A percentile compares a stretch with the other conserved stretches of the same genome.
phyloP scores from a whole-genome alignment of 345 rosid genomes.

The Dovyalis caffra region DNA sequence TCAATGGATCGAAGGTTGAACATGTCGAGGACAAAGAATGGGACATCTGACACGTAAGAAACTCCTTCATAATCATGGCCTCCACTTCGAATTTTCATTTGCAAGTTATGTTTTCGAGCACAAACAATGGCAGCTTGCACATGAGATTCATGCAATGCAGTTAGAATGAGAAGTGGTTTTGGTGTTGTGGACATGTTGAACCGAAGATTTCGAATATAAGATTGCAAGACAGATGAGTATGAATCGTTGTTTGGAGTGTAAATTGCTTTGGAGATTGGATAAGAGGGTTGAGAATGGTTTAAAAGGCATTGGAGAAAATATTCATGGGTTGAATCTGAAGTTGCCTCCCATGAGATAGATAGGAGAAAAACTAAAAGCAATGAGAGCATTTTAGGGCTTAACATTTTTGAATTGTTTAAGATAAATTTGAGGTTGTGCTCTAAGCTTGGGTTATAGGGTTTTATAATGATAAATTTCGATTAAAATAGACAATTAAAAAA shows the following conservation, averaged over 20 bases:
- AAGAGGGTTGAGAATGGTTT: slow-evolving; percentile 14
- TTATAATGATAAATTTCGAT: not conserved
- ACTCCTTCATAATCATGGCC: slow-evolving; percentile 10
- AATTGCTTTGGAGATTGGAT: slow-evolving; percentile 17
- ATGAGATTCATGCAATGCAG: slow-evolving; percentile 4
- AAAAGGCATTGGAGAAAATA: slow-evolving; percentile 19
- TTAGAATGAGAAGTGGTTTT: slow-evolving; percentile 3
- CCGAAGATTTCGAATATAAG: slow-evolving; percentile 10
- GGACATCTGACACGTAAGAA: slow-evolving; percentile 1
- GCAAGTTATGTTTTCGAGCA: not conserved
- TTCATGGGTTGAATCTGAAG: not conserved
- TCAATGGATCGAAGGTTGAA: slow-evolving; percentile 4
- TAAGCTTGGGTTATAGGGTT: not conserved
- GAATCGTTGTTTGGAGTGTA: slow-evolving; percentile 23
- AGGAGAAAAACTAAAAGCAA: not conserved
- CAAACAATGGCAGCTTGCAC: slow-evolving; percentile 8
- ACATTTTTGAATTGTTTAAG: not conserved
- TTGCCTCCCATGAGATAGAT: not conserved
- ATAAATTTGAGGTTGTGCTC: not conserved
- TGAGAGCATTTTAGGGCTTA: not conserved
- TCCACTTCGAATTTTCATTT: slow-evolving; percentile 13
- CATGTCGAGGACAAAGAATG: slow-evolving; percentile 14
- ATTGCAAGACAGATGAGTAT: slow-evolving; percentile 4
- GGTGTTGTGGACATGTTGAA: slow-evolving; percentile 9
- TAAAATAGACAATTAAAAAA: not conserved